Percentiles rank a stretch among this genome's conserved stretches.
Conservation (phyloP, 441 rosid genomes). For the Gossypium lobatum region DNA sequence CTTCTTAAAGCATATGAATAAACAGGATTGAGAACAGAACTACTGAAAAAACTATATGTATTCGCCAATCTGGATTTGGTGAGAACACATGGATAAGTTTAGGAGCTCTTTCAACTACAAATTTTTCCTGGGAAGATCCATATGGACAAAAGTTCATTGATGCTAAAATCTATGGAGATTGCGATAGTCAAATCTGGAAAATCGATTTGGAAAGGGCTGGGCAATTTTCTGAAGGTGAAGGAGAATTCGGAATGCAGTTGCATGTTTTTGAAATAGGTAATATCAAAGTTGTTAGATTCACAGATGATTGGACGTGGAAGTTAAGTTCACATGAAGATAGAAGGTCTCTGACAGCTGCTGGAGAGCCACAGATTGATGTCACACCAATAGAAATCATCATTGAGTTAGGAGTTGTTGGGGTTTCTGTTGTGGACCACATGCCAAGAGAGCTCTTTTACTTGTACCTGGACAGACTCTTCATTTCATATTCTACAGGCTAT, state of each 20-base stretch:
- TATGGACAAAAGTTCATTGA: constrained; percentile 84
- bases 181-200: constrained; percentile 37
- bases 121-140: constrained; percentile 95
- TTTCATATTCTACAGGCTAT: constrained; percentile 89
- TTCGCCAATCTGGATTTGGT: constrained; percentile 89
- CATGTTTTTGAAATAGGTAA: constrained; percentile 68
- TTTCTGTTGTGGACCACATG: constrained; percentile 81
- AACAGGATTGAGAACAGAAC: constrained; percentile 93
- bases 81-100: constrained; percentile 75
- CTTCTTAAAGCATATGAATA: constrained; percentile 17
- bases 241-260: constrained; percentile 52
- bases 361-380: constrained; percentile 35
- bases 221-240: constrained; percentile 35
- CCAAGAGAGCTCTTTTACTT: constrained; percentile 84
- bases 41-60: constrained; percentile 45
- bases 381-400: constrained; percentile 73
- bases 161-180: constrained; percentile 47
- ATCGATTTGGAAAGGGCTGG: constrained; percentile 65
- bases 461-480: constrained; percentile 71
- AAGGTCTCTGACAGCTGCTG: constrained; percentile 35
- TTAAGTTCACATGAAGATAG: constrained; percentile 36
- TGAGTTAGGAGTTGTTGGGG: constrained; percentile 88
- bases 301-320: constrained; percentile 33
- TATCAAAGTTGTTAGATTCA: constrained; percentile 69
- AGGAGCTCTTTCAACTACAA: constrained; percentile 66